Conservation (phyloP, 345 rosid species). For the Populus deltoides region DNA sequence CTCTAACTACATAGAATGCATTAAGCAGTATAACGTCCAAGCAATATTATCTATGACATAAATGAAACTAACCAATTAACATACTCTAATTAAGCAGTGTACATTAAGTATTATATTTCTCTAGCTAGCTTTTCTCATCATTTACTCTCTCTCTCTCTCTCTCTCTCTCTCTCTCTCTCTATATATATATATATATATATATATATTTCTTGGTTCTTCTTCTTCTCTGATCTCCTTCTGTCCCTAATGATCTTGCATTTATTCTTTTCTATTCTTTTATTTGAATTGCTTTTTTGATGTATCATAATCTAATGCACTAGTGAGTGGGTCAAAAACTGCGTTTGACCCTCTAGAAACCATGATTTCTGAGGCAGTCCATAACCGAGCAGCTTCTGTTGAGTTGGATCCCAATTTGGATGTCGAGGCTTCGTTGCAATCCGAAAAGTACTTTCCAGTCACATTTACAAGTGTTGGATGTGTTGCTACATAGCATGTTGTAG, state of each 20-base stretch:
- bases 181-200: neutral
- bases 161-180: too few relatives aligned
- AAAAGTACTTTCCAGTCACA: slow-evolving; percentile 72
- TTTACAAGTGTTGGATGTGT: slow-evolving; percentile 54
- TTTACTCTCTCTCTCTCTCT: neutral
- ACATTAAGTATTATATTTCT: neutral
- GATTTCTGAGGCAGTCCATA: slow-evolving; percentile 83
- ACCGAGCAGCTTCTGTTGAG: slow-evolving; percentile 60
- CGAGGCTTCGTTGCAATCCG: slow-evolving; percentile 82
- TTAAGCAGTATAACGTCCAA: neutral
- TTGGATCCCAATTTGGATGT: slow-evolving; percentile 69
- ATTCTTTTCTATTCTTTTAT: neutral
- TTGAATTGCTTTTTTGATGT: neutral
- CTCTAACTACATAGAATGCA: neutral
- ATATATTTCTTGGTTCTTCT: neutral
- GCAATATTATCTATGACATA: neutral
- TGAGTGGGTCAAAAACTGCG: slow-evolving; percentile 41
- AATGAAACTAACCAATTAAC: neutral
- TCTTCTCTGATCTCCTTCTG: neutral
- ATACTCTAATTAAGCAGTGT: neutral
- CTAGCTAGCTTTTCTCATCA: neutral
- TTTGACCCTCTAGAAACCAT: slow-evolving; percentile 64
- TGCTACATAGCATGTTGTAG: slow-evolving; percentile 90
- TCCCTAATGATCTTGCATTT: neutral
- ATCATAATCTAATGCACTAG: slow-evolving; percentile 16